Percentiles rank a stretch among this genome's conserved stretches.
Evolutionary conservation across 202 grass and related monocot species (phyloP).

Genomic region (Panicum hallii): DNA sequence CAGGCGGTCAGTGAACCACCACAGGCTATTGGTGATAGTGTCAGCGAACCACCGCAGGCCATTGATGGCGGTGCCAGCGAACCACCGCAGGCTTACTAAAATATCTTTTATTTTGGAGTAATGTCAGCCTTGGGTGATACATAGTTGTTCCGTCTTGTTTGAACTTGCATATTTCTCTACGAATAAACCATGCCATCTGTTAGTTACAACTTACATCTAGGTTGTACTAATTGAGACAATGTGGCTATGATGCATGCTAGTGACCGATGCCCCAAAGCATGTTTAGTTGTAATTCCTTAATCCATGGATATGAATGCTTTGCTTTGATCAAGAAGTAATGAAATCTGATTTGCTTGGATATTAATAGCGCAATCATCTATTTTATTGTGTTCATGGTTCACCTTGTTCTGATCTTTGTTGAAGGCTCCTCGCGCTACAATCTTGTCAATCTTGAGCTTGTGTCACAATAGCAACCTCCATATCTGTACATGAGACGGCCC

Average conservation of each 20-base stretch:
- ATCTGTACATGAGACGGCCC: too few relatives aligned
- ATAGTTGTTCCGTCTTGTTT: not conserved
- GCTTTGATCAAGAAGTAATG: not conserved
- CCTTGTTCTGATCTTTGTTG: not conserved
- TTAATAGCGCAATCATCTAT: not conserved
- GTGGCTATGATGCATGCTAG: not conserved
- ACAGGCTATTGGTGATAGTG: not conserved
- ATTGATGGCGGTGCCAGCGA: not conserved
- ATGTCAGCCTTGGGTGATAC: not conserved
- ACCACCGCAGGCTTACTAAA: conserved; percentile 10
- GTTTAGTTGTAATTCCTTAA: not conserved
- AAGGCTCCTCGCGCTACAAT: not conserved
- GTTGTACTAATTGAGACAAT: conserved; percentile 1
- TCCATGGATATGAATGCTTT: not conserved
- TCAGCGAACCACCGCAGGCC: too few relatives aligned
- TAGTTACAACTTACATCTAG: not conserved
- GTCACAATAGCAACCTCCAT: too few relatives aligned
- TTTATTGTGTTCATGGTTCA: not conserved
- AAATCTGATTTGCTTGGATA: not conserved
- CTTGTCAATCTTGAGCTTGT: too few relatives aligned
- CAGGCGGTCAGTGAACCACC: too few relatives aligned
- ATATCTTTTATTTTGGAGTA: not conserved
- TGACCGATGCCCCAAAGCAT: not conserved
- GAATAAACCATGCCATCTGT: not conserved
- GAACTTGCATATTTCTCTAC: not conserved